These are phyloP conservation scores for Imleria badia DNA, from an alignment of 768 basidiomycete genomes.

Conservation along the genomic window DNA sequence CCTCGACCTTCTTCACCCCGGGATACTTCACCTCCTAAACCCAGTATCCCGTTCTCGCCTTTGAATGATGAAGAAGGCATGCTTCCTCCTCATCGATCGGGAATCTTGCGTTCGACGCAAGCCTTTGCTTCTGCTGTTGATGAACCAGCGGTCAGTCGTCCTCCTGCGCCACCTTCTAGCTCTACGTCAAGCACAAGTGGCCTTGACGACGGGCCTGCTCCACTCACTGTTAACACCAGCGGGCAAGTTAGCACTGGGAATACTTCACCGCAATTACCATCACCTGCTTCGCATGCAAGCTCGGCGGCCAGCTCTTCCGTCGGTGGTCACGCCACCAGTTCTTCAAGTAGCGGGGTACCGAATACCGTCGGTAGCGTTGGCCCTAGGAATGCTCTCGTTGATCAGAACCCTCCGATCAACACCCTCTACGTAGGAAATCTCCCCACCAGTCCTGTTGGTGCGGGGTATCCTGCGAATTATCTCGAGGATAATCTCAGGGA, in stretches of 20 bases:
- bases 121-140: conserved; percentile 23
- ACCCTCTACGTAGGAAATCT: conserved; percentile 99
- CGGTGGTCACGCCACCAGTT: conserved; percentile 30
- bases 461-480: conserved; percentile 72
- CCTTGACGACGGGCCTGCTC: conserved; percentile 33
- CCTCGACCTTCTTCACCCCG: conserved; percentile 29
- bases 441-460: conserved; percentile 73
- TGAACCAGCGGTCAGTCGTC: conserved; percentile 27
- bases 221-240: conserved; percentile 50
- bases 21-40: conserved; percentile 28
- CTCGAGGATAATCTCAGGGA: conserved; percentile 86
- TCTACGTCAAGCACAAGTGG: conserved; percentile 44
- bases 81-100: conserved; percentile 33
- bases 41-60: conserved; percentile 22
- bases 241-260: conserved; percentile 32
- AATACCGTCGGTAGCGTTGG: conserved; percentile 24
- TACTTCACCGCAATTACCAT: conserved; percentile 72
- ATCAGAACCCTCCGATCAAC: conserved; percentile 98
- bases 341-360: conserved; percentile 28
- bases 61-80: conserved; percentile 32
- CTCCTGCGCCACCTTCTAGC: conserved; percentile 38
- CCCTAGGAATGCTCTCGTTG: conserved; percentile 47
- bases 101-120: conserved; percentile 28
- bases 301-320: conserved; percentile 40
- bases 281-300: conserved; percentile 67